Conservation (phyloP, 257 asterid genomes). For the Nicotiana knightiana region DNA sequence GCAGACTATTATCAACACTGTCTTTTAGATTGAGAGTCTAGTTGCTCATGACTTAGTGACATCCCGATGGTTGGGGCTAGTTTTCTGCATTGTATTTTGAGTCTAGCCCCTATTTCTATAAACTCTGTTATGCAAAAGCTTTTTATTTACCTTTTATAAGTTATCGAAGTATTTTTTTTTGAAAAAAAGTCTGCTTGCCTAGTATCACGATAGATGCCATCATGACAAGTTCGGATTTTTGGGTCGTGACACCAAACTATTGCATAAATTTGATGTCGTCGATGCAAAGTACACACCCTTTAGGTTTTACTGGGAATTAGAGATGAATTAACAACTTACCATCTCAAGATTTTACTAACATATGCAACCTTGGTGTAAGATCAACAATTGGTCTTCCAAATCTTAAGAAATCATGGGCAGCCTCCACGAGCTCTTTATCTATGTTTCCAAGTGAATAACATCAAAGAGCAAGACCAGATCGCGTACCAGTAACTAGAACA, state of each 20-base stretch:
- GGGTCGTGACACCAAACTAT: background rate
- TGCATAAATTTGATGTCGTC: background rate
- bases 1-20: no score
- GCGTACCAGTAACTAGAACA: conserved; percentile 59
- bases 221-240: no score
- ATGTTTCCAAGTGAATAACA: conserved; percentile 75
- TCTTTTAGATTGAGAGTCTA: no score
- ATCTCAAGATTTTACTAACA: conserved; percentile 52
- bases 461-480: conserved; percentile 78
- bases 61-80: no score
- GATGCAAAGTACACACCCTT: background rate
- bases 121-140: no score
- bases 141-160: no score
- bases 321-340: conserved; percentile 34
- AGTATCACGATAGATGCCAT: no score
- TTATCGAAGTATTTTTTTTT: no score
- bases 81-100: no score
- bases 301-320: background rate
- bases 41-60: no score
- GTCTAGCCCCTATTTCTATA: no score
- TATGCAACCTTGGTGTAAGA: conserved; percentile 43
- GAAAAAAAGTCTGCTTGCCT: no score
- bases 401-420: conserved; percentile 56
- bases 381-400: conserved; percentile 59
- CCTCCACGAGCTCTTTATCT: conserved; percentile 66